Conservation (phyloP, 345 rosid genomes). For the Citrus reticulata region DNA sequence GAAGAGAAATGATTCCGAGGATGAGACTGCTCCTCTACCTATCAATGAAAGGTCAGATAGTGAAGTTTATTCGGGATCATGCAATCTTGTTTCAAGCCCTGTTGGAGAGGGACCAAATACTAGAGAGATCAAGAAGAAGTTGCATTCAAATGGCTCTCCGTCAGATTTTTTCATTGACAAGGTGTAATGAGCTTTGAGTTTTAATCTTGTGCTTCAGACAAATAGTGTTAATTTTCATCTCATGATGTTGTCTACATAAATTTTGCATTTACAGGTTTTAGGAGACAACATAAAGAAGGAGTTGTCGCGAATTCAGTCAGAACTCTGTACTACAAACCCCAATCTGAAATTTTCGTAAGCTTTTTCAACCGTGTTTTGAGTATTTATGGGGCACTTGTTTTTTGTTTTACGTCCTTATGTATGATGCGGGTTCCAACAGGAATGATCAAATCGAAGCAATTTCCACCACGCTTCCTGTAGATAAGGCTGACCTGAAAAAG, state of each 20-base stretch:
- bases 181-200: conserved; percentile 23
- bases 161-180: conserved; percentile 77
- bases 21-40: conserved; percentile 60
- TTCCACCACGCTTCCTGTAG: conserved; percentile 75
- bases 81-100: conserved; percentile 33
- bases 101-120: conserved; percentile 65
- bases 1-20: conserved; percentile 61
- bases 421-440: conserved; percentile 29
- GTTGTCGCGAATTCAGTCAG: conserved; percentile 57
- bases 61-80: conserved; percentile 31
- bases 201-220: not conserved
- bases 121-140: conserved; percentile 58
- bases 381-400: not conserved
- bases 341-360: conserved; percentile 65
- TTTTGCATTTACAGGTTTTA: conserved; percentile 37
- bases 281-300: conserved; percentile 76
- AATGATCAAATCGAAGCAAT: conserved; percentile 74
- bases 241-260: not conserved
- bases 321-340: conserved; percentile 51
- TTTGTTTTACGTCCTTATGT: not conserved
- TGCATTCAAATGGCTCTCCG: conserved; percentile 58
- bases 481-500: conserved; percentile 57
- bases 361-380: not conserved
- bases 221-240: not conserved
- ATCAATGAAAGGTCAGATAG: conserved; percentile 47